A percentile compares a stretch with the other conserved stretches of the same genome.
Conservation (phyloP, 805 yeast species). For the Ogataea dorogensis region DNA sequence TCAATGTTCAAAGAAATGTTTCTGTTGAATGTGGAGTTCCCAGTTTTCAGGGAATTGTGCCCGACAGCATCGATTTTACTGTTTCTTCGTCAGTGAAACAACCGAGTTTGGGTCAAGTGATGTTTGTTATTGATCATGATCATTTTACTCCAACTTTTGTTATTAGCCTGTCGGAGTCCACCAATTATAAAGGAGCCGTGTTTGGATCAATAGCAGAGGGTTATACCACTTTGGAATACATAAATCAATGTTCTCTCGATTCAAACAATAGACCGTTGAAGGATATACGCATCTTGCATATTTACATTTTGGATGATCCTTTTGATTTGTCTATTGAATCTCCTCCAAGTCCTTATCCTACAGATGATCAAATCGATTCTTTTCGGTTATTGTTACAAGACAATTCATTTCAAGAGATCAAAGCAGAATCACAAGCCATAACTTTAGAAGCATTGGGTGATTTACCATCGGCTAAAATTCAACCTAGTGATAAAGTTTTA, state of each 20-base stretch:
- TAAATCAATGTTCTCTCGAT: constrained; percentile 43
- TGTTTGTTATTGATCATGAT: constrained; percentile 11
- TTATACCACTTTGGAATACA: constrained; percentile 41
- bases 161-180: constrained; percentile 36
- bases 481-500: constrained; percentile 60
- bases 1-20: constrained; percentile 40
- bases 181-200: constrained; percentile 26
- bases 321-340: constrained; percentile 37
- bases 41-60: too few relatives aligned
- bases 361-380: constrained; percentile 31
- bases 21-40: constrained; percentile 50
- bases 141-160: constrained; percentile 37
- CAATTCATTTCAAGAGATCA: constrained; percentile 23
- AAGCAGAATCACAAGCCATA: constrained; percentile 52
- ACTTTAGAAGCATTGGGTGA: constrained; percentile 66
- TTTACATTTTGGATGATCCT: constrained; percentile 54
- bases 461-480: constrained; percentile 52
- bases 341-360: constrained; percentile 38
- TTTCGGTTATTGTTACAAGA: constrained; percentile 32
- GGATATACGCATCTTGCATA: constrained; percentile 52
- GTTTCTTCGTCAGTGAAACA: constrained; percentile 21
- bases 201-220: constrained; percentile 59
- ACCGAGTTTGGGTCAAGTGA: constrained; percentile 37
- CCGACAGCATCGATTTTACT: constrained; percentile 20
- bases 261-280: constrained; percentile 39